Evolutionary conservation across 768 basidiomycete species (phyloP).

Genomic region (Calocybe indica): DNA sequence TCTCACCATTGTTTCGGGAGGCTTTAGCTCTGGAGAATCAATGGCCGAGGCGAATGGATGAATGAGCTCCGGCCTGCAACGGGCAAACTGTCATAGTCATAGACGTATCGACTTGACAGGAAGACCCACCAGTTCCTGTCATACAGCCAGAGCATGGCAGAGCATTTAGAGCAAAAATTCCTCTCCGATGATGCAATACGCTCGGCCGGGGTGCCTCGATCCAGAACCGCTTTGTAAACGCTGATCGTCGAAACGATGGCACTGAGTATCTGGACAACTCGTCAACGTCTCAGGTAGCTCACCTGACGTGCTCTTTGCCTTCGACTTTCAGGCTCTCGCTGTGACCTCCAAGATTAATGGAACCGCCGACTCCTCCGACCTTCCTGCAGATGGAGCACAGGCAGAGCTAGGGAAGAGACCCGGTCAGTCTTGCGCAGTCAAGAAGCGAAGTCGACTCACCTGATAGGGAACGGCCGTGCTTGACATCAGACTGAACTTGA

Average conservation of each 20-base stretch:
- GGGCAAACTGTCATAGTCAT: not conserved
- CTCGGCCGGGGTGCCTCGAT: slow-evolving; percentile 48
- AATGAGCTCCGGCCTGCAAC: slow-evolving; percentile 50
- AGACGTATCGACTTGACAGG: not conserved
- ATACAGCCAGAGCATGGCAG: slow-evolving; percentile 63
- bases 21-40: slow-evolving; percentile 50
- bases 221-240: slow-evolving; percentile 56
- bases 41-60: slow-evolving; percentile 69
- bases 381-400: slow-evolving; percentile 69
- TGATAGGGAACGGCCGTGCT: slow-evolving; percentile 64
- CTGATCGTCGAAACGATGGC: slow-evolving; percentile 19
- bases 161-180: slow-evolving; percentile 59
- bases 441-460: slow-evolving; percentile 22
- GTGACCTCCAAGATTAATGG: slow-evolving; percentile 59
- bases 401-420: slow-evolving; percentile 36
- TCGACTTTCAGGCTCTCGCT: slow-evolving; percentile 44
- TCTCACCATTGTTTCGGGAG: slow-evolving; percentile 45
- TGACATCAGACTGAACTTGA: slow-evolving; percentile 39
- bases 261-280: not conserved
- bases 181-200: slow-evolving; percentile 47
- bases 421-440: not conserved
- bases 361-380: slow-evolving; percentile 59
- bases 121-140: slow-evolving; percentile 43
- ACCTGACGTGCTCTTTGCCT: slow-evolving; percentile 54
- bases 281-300: slow-evolving; percentile 1